Percentiles rank a stretch among this genome's conserved stretches.
phyloP scores from a whole-genome alignment of 1,284 basidiomycete species.

The Neolentinus lepideus region DNA sequence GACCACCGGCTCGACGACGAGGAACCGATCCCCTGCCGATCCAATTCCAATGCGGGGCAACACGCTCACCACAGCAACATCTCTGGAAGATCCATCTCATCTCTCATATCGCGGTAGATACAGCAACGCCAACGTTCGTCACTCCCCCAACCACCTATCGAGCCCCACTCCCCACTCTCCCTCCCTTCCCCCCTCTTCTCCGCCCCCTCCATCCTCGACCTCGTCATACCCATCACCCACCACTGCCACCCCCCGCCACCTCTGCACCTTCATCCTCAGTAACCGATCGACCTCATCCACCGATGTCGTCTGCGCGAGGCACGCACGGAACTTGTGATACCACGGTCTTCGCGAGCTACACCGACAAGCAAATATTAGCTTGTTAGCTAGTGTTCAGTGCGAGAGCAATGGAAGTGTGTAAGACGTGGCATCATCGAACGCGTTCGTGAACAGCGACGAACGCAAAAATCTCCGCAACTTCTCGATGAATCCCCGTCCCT shows the following conservation, averaged over 20 bases:
- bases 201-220: not conserved
- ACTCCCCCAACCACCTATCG: too few species aligned
- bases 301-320: conserved; percentile 31
- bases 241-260: conserved; percentile 38
- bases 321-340: conserved; percentile 46
- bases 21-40: too few species aligned
- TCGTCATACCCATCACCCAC: conserved; percentile 6
- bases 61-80: too few species aligned
- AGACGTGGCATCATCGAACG: conserved; percentile 4
- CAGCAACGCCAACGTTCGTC: too few species aligned
- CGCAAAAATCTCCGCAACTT: too few species aligned
- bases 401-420: not conserved
- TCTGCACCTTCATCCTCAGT: conserved; percentile 35
- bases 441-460: too few species aligned
- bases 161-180: not conserved
- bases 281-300: conserved; percentile 40
- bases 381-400: too few species aligned
- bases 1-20: too few species aligned
- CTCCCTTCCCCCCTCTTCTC: not conserved
- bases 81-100: too few species aligned
- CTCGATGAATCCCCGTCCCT: too few species aligned
- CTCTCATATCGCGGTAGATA: too few species aligned
- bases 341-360: conserved; percentile 43
- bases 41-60: too few species aligned
- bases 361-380: conserved; percentile 2